Evolutionary conservation across 1,139 yeast species (phyloP), one percentile per base, ranked within the genome.

Genomic region (Saccharomyces hybrid): DNA sequence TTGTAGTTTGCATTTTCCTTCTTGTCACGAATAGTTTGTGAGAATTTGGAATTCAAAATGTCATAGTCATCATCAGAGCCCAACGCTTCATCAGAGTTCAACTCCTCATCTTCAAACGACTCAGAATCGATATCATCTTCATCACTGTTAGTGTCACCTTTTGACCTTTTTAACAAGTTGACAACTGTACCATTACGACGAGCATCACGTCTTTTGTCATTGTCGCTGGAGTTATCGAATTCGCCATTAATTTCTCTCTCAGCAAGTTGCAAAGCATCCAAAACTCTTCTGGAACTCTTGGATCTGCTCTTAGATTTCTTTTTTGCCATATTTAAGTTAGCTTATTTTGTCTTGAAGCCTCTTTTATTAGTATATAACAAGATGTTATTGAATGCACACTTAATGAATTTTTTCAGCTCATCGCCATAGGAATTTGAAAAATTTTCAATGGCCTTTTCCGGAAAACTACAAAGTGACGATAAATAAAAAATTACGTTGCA

Each of bases 31-130:
- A 83, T 72, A 9, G 85, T 80, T 63, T 84, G 88, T 4, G 88
- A 83, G 61, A 84, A 82, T 62, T 80, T 84, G 27, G 87, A 80
- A 65, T 81, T 79, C 62, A 84, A 71, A 14, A 84, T 79, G 68
- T 85, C 91, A 61, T 75, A 81, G 53, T 85, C 93, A 63, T 85
- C 90, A 55, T 82, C 91, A 0, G 88, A 82, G 1, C 88, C 90
- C 54, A 85, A 71, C 0, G 89, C 91, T 61, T 84, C 91, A 66
- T 85, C 91, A 0, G 90, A 83, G 62, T 84, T 88, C 46, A 84
- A 71, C 56, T 85, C 91, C 64, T 85, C 91, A 66, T 85, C 91
- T 50, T 76, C 82, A 61, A 79, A 76, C 50, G 75, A 77, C 26
- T 73, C 72, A 5, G 74, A 76, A 32, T 70, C 76, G 46, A 72